Percentiles rank a stretch among this genome's conserved stretches.
Evolutionary conservation across 108 stramenopile species (phyloP).

Genomic region (Cylindrotheca fusiformis): DNA sequence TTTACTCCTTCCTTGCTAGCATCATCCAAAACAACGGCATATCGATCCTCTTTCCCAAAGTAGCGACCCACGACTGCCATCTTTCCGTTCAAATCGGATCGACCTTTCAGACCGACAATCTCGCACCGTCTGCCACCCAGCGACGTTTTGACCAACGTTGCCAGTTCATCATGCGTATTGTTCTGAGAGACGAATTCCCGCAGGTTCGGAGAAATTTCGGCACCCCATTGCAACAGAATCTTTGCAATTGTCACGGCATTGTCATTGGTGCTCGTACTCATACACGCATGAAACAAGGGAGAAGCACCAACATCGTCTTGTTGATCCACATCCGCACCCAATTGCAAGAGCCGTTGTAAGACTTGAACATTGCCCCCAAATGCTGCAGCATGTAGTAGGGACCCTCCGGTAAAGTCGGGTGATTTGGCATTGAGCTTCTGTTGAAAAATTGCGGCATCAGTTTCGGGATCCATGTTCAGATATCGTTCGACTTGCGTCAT

Average conservation of each 20-base stretch:
- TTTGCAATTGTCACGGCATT: neutral
- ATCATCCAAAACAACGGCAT: neutral
- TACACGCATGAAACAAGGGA: neutral
- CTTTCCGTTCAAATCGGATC: constrained; percentile 8
- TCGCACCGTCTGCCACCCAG: constrained; percentile 17
- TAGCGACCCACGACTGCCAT: constrained; percentile 1
- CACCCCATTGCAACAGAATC: constrained; percentile 9
- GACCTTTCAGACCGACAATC: neutral
- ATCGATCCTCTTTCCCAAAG: neutral
- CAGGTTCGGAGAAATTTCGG: neutral
- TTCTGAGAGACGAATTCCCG: neutral
- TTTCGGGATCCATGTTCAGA: neutral
- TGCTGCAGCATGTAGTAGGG: neutral
- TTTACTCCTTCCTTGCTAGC: neutral
- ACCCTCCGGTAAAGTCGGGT: neutral
- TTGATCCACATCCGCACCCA: neutral
- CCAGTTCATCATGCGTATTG: neutral
- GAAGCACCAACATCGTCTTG: neutral
- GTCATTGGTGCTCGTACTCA: neutral
- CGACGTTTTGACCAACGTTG: neutral
- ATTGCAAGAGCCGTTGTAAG: neutral
- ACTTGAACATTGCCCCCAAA: neutral
- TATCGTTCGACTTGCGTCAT: neutral
- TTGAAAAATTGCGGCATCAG: neutral
- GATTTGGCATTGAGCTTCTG: neutral